Evolutionary conservation across 1,139 yeast genomes (phyloP), one percentile per base, ranked within the genome.

Genomic region (Geotrichum histeridarum): DNA sequence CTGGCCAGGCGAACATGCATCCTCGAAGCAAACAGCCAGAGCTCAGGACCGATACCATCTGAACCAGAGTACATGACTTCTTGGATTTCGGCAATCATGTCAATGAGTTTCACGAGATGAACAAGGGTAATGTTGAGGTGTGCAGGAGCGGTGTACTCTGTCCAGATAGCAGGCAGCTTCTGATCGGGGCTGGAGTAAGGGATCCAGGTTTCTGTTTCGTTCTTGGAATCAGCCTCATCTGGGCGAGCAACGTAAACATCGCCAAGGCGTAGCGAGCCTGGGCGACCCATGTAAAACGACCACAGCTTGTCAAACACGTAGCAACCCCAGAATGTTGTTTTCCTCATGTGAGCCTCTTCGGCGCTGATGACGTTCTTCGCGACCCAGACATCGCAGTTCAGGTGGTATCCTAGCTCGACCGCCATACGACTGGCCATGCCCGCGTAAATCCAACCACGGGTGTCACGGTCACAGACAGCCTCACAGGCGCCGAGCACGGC

Each of bases 391-490:
- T 55, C 56, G 27, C 60, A 57, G 46, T 63, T 61, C 11, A 62
- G 51, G 50, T 63, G 66, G n/a, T 60, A 52, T 2, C 67, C 67
- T 47, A 63, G 50, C 39, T 63, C 67, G 6, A 63, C 55, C 2
- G 63, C 63, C 64, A 63, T 64, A 18, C 67, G 57, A 41, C 60
- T 58, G 8, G 67, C 64, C 65, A 63, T 63, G 8, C 67, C 67
- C 9, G 63, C 60, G 48, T 63, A 62, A 3, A 63, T 57, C 66
- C 66, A 63, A 6, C 66, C 67, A 0, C 60, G 57, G 31, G 64
- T 58, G 43, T 63, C 62, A 18, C 63, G 49, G 18, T 64, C 64
- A 32, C 56, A 59, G 8, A 62, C 65, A 2, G 63, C 61, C 50
- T 63, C 67, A n/a, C 60, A 54, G 33, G 62, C 52, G 8, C 64